Evolutionary conservation across 139 green algal species (phyloP), one percentile per base, ranked within the genome.

Genomic region (Volvox africanus): DNA sequence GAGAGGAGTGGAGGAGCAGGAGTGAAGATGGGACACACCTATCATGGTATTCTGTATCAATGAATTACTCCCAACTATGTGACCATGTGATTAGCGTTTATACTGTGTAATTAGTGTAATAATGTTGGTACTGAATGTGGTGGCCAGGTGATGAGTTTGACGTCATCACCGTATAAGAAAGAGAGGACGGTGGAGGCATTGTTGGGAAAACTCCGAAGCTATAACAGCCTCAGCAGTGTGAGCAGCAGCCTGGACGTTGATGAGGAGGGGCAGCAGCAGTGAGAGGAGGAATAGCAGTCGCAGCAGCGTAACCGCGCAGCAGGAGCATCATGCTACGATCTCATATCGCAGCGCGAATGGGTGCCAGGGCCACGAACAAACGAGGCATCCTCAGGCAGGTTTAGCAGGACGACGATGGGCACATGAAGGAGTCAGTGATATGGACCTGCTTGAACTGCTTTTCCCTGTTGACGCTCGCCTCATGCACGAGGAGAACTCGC

Each of bases 141-240:
- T 32, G 80, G 93, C 16, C 92, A 96, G 76, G 78, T 92, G 61
- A 84, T 96, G 37, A 92, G 76, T 0, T 50, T 94, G 28, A 67
- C 96, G 75, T 92, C 85, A 3, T 96, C 92, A 0, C 95, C 95
- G 28, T 97, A 93, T 91, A 97, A 96, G 83, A 33, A 90, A 75
- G 90, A 88, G 33, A 68, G 33, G 22, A 93, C 91, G 32, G 11
- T 89, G 17, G 68, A 79, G 24, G 33, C 77, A 28, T 76, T 91
- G 87, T 1, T 80, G 17, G 18, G 24, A 12, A 79, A 80, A 37
- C 33, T 91, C 24, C 26, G 24, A 1, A 62, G 61, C 14, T 69
- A 91, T 61, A 69, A 19, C 33, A 87, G 35, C 87, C 61, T 91
- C 55, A 61, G 32, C 32, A 81, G 75, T 35, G 65, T 19, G 17